phyloP scores from a whole-genome alignment of 2,329 filamentous ascomycete species.

The Cladobotryum mycophilum region DNA sequence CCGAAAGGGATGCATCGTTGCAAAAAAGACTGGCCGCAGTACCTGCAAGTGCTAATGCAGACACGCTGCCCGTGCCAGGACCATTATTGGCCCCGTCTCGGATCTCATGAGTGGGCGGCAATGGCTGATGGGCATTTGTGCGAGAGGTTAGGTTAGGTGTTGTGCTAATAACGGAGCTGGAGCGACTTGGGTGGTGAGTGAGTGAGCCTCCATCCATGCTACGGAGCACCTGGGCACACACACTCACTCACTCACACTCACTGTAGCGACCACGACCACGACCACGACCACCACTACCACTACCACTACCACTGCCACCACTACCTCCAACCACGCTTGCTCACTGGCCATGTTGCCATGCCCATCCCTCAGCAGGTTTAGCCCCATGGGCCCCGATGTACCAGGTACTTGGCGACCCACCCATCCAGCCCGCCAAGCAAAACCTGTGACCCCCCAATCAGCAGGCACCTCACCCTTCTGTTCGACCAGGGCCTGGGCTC shows the following conservation, averaged over 20 bases:
- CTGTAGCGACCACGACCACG: background rate
- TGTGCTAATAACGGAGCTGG: background rate
- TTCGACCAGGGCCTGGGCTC: background rate
- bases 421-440: background rate
- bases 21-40: background rate
- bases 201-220: no score
- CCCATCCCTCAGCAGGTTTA: background rate
- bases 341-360: background rate
- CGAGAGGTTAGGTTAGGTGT: background rate
- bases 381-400: slow-evolving; percentile 1
- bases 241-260: no score
- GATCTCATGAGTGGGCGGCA: slow-evolving; percentile 7
- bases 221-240: no score
- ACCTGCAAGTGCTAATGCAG: slow-evolving; percentile 3
- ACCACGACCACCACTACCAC: background rate
- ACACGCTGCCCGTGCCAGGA: slow-evolving; percentile 1
- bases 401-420: slow-evolving; percentile 6
- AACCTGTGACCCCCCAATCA: slow-evolving; percentile 2
- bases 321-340: no score
- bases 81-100: slow-evolving; percentile 7
- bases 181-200: no score
- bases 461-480: background rate
- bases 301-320: background rate
- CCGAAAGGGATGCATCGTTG: background rate
- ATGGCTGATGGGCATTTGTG: slow-evolving; percentile 1